A percentile compares a stretch with the other conserved stretches of the same genome.
Evolutionary conservation across 176 grass and related monocot genomes (phyloP).

Genomic region (Oryza punctata): DNA sequence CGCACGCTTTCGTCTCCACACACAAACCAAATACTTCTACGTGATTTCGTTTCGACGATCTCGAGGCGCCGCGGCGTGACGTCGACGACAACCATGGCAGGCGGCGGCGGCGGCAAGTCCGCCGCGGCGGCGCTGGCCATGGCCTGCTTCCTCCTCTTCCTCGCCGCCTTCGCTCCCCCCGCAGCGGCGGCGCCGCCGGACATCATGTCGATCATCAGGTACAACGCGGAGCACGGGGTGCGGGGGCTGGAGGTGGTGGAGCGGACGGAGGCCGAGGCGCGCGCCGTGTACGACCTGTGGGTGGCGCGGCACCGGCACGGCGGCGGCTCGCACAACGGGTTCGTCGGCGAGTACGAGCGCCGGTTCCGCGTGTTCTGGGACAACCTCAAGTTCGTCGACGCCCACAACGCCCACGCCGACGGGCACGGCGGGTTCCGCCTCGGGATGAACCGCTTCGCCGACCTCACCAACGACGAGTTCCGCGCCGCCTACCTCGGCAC

Average conservation of each 20-base stretch:
- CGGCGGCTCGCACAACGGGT: slow-evolving; percentile 19
- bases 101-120: not conserved
- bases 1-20: too few relatives aligned
- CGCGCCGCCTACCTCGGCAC: not conserved
- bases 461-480: slow-evolving; percentile 50
- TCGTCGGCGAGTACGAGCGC: slow-evolving; percentile 50
- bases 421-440: slow-evolving; percentile 16
- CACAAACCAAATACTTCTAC: too few relatives aligned
- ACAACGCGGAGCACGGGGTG: not conserved
- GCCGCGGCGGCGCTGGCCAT: not conserved
- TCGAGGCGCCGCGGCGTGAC: not conserved
- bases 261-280: slow-evolving; percentile 38
- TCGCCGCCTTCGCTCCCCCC: not conserved
- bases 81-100: not conserved
- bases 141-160: not conserved
- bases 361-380: slow-evolving; percentile 47
- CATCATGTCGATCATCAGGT: not conserved
- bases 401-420: slow-evolving; percentile 37
- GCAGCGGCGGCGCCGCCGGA: too few relatives aligned
- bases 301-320: slow-evolving; percentile 16
- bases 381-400: slow-evolving; percentile 53
- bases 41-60: too few relatives aligned
- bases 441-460: slow-evolving; percentile 39
- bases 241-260: not conserved
- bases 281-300: slow-evolving; percentile 42